These are phyloP conservation scores for Physaria fendleri DNA, from an alignment of 345 rosid species.

Conservation along the genomic window DNA sequence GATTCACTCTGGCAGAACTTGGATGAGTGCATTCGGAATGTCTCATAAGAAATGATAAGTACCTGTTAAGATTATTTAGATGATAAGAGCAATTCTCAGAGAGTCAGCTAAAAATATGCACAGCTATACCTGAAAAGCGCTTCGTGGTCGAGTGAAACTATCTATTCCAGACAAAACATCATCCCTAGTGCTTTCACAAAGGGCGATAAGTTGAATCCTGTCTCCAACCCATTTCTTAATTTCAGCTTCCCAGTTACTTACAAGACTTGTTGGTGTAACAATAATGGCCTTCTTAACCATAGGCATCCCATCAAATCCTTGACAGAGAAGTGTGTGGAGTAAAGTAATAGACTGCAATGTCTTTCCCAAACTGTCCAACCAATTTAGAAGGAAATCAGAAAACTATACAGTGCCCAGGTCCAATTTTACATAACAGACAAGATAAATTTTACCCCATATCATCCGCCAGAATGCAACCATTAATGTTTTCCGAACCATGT, in stretches of 20 bases:
- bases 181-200: slow-evolving; percentile 91
- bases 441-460: slow-evolving; percentile 83
- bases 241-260: slow-evolving; percentile 98
- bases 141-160: slow-evolving; percentile 54
- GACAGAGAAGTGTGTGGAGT: slow-evolving; percentile 76
- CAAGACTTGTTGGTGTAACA: slow-evolving; percentile 99
- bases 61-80: slow-evolving; percentile 43
- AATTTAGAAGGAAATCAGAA: slow-evolving; percentile 15
- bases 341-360: slow-evolving; percentile 92
- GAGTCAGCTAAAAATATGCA: slow-evolving; percentile 14
- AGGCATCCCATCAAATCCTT: slow-evolving; percentile 91
- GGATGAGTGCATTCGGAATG: slow-evolving; percentile 92
- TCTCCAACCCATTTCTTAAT: slow-evolving; percentile 92
- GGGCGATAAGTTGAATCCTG: slow-evolving; percentile 80
- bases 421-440: slow-evolving; percentile 10
- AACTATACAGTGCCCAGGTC: not conserved
- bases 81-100: slow-evolving; percentile 25
- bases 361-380: slow-evolving; percentile 84
- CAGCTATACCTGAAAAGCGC: slow-evolving; percentile 62
- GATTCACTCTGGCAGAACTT: slow-evolving; percentile 69
- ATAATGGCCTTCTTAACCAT: slow-evolving; percentile 89
- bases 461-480: slow-evolving; percentile 97
- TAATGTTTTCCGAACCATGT: slow-evolving; percentile 42
- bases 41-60: slow-evolving; percentile 91
- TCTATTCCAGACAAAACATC: slow-evolving; percentile 92